A percentile compares a stretch with the other conserved stretches of the same genome.
Conservation (phyloP, 345 rosid genomes). For the Eucalyptus erythrocorys region DNA sequence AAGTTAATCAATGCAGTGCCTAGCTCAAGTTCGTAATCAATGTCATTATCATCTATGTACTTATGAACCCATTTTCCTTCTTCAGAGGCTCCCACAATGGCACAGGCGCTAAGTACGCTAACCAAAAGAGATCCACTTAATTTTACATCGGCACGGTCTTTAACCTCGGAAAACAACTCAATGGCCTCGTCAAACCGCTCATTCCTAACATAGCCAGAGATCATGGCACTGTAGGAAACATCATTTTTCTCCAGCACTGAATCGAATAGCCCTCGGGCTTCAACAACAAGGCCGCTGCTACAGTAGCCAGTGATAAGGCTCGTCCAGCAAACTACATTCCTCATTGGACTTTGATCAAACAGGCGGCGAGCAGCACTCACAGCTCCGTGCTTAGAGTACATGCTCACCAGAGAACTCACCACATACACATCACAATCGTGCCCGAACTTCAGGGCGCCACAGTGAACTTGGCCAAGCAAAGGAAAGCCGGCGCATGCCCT, state of each 20-base stretch:
- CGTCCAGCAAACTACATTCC: slow-evolving; percentile 18
- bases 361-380: background rate
- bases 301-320: slow-evolving; percentile 7
- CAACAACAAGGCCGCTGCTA: background rate
- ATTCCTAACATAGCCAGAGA: slow-evolving; percentile 17
- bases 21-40: slow-evolving; percentile 1
- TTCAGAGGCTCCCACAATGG: slow-evolving; percentile 7
- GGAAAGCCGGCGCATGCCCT: slow-evolving; percentile 1
- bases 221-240: slow-evolving; percentile 17
- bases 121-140: slow-evolving; percentile 14
- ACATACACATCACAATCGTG: slow-evolving; percentile 2
- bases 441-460: slow-evolving; percentile 10
- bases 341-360: background rate
- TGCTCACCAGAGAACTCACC: background rate
- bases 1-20: slow-evolving; percentile 17
- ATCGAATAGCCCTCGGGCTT: slow-evolving; percentile 15
- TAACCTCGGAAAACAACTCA: slow-evolving; percentile 13
- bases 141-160: background rate
- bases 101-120: slow-evolving; percentile 17
- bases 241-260: slow-evolving; percentile 6
- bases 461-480: slow-evolving; percentile 3
- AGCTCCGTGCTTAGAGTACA: slow-evolving; percentile 9
- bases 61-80: slow-evolving; percentile 20
- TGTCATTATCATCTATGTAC: slow-evolving; percentile 1
- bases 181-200: slow-evolving; percentile 9